Evolutionary conservation across 306 rosid species (phyloP), one percentile per base, ranked within the genome.

Genomic region (Dalbergia oliveri): DNA sequence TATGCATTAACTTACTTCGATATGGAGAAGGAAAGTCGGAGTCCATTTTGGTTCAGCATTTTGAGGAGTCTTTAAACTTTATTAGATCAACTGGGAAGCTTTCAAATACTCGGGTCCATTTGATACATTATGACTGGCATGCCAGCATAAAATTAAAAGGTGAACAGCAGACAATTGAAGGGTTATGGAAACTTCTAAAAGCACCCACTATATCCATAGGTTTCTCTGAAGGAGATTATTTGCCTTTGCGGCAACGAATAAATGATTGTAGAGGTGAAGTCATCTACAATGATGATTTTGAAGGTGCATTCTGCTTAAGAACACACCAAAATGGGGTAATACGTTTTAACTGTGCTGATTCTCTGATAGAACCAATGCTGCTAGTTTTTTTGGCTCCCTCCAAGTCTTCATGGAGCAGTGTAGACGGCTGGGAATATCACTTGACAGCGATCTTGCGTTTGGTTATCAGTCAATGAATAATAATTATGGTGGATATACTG

Each of bases 331-430:
- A 93, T 88, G 99, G 99, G 80, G 89, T 92, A 43, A 60, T 91
- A 77, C 98, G 98, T 72, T 93, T 89, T 84, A 96, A 96, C 87
- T 96, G 99, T 88, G 99, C 99, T 0, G 99, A 96, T 88, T 96
- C 99, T 78, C 87, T 86, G 99, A 96, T 84, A 90, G 99, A 88
- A 96, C 99, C 62, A 96, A 96, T 89, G 99, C 99, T 73, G 99
- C 99, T 84, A 96, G 99, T 84, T 96, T 80, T 84, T 96, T 96
- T 86, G 98, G 97, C 63, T 83, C 92, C 81, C 99, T 96, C 80
- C 98, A 96, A 85, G 98, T 88, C 75, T 96, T 96, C 73, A 89
- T 83, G 75, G 99, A 96, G 92, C 99, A 96, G 88, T 96, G 99
- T 84, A 93, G 99, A 89, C 88, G 99, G 62, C 94, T 96, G 21